Evolutionary conservation across 306 rosid genomes (phyloP).

Genomic region (Albizia julibrissin): DNA sequence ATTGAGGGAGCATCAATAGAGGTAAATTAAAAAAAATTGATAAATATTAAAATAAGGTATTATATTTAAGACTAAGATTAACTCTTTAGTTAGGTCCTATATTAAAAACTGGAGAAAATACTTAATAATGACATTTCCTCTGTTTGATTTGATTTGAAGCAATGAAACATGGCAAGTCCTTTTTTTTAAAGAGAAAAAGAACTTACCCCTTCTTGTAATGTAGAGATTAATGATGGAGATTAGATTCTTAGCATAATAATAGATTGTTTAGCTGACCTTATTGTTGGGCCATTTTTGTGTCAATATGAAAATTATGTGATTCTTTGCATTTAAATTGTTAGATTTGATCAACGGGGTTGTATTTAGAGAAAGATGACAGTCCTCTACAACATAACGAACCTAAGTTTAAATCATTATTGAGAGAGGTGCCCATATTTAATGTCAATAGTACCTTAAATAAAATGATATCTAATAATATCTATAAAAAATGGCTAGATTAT

Average conservation of each 20-base stretch:
- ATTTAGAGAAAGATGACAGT: no score
- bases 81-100: no score
- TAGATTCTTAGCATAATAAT: constrained; percentile 22
- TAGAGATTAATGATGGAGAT: constrained; percentile 26
- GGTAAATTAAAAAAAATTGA: no score
- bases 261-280: constrained; percentile 24
- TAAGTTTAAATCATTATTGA: accelerated
- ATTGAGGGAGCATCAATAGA: no score
- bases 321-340: not conserved
- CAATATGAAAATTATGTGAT: not conserved
- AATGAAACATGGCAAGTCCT: not conserved
- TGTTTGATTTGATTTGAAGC: constrained; percentile 22
- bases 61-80: no score
- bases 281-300: constrained; percentile 12
- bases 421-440: no score
- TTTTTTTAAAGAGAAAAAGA: not conserved
- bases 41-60: no score
- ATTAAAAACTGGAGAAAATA: no score
- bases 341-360: not conserved
- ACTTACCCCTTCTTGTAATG: not conserved
- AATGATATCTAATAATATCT: no score
- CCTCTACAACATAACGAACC: no score
- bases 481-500: no score
- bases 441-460: no score
- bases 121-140: not conserved